Base-by-base conservation (phyloP, 345 rosid species). In the Populus alba region DNA sequence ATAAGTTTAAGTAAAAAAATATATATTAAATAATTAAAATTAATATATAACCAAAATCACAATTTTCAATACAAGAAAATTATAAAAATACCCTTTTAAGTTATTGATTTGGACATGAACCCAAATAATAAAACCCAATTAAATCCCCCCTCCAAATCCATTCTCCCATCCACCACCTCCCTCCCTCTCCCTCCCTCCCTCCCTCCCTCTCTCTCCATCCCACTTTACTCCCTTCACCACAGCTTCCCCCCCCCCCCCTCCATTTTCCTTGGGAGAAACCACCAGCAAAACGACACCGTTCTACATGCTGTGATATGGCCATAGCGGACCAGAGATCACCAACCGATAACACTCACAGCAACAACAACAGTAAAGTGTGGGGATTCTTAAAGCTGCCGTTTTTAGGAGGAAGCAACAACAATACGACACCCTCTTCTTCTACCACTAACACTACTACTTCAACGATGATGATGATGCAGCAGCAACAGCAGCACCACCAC, bases 341-440 rank as follows among this genome's bases (percentile, higher is more conserved):
- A 72, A 82, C 94, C 69, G 93, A 92, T 39, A 87, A 77, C 39
- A 77, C 41, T 39, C 22, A 13, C 66, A 20, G 23, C 11, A 51
- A 22, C 27, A 49, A 25, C 57, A 55, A 13, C 59, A 81, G 62
- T 67, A 90, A 87, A 73, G 92, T 90, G 69, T 95, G 98, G 98
- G 89, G 92, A 25, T 83, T 94, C 80, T 89, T 94, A 77, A 94
- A 90, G 91, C 81, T 91, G 25, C 97, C 97, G n/a, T 95, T 95
- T 81, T 86, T 47, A 47, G 51, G 88, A 35, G 88, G 79, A 31
- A 81, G 73, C 61, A 81, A 68, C 67, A 25, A 75, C 16, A 83
- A 68, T 61, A 77, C 84, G 35, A 33, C 85, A 73, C 85, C 92
- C 39, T 81, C 90, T 16, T 72, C 90, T 33, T 75, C 92, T 4